phyloP scores from a whole-genome alignment of 2,329 filamentous ascomycete species.

The Trichoderma sp. region DNA sequence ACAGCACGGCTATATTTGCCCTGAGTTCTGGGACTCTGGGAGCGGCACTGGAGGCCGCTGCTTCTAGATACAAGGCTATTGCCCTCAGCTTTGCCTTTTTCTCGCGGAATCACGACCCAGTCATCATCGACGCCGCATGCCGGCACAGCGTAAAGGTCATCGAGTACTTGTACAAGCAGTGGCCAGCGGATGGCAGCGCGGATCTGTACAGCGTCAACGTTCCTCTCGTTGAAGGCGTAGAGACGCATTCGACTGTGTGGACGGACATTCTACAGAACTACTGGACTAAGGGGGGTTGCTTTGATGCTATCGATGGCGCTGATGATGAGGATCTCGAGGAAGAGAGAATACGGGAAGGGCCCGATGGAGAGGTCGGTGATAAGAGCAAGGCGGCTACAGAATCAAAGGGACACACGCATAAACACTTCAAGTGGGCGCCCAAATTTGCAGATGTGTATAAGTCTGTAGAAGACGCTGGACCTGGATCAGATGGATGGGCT shows the following conservation, averaged over 20 bases:
- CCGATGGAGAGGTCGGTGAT: slow-evolving; percentile 47
- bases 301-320: slow-evolving; percentile 71
- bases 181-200: slow-evolving; percentile 62
- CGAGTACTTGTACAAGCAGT: slow-evolving; percentile 73
- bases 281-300: slow-evolving; percentile 83
- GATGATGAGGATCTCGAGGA: slow-evolving; percentile 64
- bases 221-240: slow-evolving; percentile 75
- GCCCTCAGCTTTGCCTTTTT: slow-evolving; percentile 92
- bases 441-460: slow-evolving; percentile 82
- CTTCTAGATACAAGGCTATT: slow-evolving; percentile 67
- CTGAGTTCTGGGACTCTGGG: slow-evolving; percentile 75
- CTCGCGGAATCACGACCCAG: slow-evolving; percentile 75
- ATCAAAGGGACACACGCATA: slow-evolving; percentile 61
- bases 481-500: slow-evolving; percentile 90
- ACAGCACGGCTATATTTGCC: slow-evolving; percentile 76
- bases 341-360: slow-evolving; percentile 66
- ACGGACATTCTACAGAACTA: slow-evolving; percentile 87
- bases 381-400: slow-evolving; percentile 26
- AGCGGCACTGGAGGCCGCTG: slow-evolving; percentile 72
- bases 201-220: slow-evolving; percentile 93
- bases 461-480: slow-evolving; percentile 74
- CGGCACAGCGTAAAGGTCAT: slow-evolving; percentile 72
- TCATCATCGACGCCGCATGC: slow-evolving; percentile 74
- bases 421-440: slow-evolving; percentile 94
- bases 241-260: slow-evolving; percentile 70